Conservation (phyloP, 2,329 filamentous ascomycete genomes). For the Rhytidhysteron rufulum region DNA sequence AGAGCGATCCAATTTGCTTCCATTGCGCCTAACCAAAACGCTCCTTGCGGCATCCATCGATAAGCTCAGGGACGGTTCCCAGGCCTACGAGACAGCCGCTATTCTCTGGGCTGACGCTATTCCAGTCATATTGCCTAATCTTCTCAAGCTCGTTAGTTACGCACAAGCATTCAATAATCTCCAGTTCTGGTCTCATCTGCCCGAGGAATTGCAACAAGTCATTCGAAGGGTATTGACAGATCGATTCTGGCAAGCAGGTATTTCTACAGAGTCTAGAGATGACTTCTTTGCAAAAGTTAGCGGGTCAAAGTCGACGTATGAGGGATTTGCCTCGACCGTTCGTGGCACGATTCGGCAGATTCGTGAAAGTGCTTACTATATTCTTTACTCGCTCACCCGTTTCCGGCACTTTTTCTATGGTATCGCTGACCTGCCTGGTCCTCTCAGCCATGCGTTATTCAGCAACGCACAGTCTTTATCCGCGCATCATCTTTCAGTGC, state of each 20-base stretch:
- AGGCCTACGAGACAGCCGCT: slow-evolving; percentile 71
- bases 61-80: slow-evolving; percentile 70
- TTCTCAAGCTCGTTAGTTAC: slow-evolving; percentile 81
- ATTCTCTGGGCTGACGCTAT: slow-evolving; percentile 82
- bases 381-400: slow-evolving; percentile 88
- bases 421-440: slow-evolving; percentile 76
- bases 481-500: slow-evolving; percentile 88
- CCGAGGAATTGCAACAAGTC: slow-evolving; percentile 69
- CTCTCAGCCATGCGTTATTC: slow-evolving; percentile 80
- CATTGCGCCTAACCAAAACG: slow-evolving; percentile 82
- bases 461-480: slow-evolving; percentile 77
- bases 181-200: slow-evolving; percentile 74
- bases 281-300: slow-evolving; percentile 93
- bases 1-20: slow-evolving; percentile 68
- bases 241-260: slow-evolving; percentile 97
- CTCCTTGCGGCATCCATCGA: slow-evolving; percentile 92
- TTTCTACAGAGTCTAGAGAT: slow-evolving; percentile 91
- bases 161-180: slow-evolving; percentile 90
- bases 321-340: slow-evolving; percentile 91
- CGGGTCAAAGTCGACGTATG: slow-evolving; percentile 81
- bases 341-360: slow-evolving; percentile 85
- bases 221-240: slow-evolving; percentile 85
- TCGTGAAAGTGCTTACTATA: slow-evolving; percentile 88
- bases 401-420: slow-evolving; percentile 87
- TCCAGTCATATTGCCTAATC: slow-evolving; percentile 74